Evolutionary conservation across 2,329 filamentous ascomycete genomes (phyloP), one percentile per base, ranked within the genome.

Genomic region (Fonsecaea pugnacius): DNA sequence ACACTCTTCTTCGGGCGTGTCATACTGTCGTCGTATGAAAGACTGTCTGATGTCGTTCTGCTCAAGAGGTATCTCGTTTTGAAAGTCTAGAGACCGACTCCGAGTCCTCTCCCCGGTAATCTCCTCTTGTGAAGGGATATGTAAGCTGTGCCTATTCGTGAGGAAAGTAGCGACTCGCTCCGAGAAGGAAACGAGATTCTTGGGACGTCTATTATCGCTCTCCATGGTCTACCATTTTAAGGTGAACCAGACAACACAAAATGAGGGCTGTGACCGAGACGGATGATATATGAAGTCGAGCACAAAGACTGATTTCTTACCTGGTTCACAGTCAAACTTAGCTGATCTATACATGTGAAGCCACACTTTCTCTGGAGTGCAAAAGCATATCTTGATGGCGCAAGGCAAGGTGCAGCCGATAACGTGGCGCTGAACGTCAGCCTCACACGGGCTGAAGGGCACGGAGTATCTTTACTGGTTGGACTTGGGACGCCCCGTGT

Each of bases 11-110:
- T 50, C 36, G 4, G 38, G 40, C 5, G 10, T 46, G 24, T 55
- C 33, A 27, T 54, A n/a, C 10, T 32, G 60, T 40, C 53, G 30
- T 57, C 52, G 60, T 38, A 62, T 57, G 14, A 57, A 57, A 24
- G 60, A 62, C 16, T 33, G 30, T 40, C 53, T 43, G 27, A 38
- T 40, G 10, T 57, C 53, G 43, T 18, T 30, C n/a, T 61, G 50
- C 18, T 62, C 40, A n/a, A 32, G 53, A n/a, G 53, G 53, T 21
- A 57, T 16, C 24, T 56, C 40, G 43, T 62, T 62, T 30, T n/a
- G 60, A n/a, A 57, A 57, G 14, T 2, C 32, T 1, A 51, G 7
- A 32, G 43, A 9, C 16, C 32, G 16, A 14, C 6, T 21, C 18
- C 12, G 1, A 16, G 9, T 51, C 18, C 46, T 35, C 35, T 60